phyloP scores from a whole-genome alignment of 208 protist genomes.

The Leishmania amazonensis region DNA sequence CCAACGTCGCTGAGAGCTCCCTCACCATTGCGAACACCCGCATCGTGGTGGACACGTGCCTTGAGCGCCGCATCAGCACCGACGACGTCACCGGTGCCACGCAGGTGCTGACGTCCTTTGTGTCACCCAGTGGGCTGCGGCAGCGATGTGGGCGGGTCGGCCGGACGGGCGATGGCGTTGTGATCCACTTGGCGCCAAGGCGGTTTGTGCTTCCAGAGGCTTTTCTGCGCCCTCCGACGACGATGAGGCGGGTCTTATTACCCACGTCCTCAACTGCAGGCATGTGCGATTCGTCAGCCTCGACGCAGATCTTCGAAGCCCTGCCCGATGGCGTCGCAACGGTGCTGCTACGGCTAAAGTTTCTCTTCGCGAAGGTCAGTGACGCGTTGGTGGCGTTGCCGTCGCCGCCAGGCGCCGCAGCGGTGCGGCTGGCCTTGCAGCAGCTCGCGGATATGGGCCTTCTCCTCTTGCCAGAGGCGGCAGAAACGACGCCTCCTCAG shows the following conservation, averaged over 20 bases:
- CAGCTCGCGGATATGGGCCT: conserved; percentile 60
- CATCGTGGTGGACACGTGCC: conserved; percentile 67
- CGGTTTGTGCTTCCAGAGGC: conserved; percentile 18
- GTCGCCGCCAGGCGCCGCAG: conserved; percentile 25
- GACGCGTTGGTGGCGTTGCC: conserved; percentile 45
- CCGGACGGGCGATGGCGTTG: conserved; percentile 69
- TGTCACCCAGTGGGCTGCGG: conserved; percentile 42
- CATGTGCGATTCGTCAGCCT: not conserved
- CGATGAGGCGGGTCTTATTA: not conserved
- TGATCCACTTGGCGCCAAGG: conserved; percentile 66
- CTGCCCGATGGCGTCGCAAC: conserved; percentile 45
- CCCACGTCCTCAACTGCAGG: not conserved
- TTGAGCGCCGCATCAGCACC: conserved; percentile 49
- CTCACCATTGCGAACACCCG: conserved; percentile 78
- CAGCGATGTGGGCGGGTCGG: conserved; percentile 73
- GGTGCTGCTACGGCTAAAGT: conserved; percentile 62
- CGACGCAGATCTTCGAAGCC: conserved; percentile 20
- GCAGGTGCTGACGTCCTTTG: conserved; percentile 37
- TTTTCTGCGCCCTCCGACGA: not conserved
- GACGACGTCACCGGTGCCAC: conserved; percentile 65
- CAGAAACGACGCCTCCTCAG: not conserved
- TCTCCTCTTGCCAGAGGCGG: conserved; percentile 21
- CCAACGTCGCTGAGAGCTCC: conserved; percentile 76
- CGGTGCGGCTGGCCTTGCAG: conserved; percentile 38
- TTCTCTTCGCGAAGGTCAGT: conserved; percentile 40